These are phyloP conservation scores for Ocimum tenuiflorum DNA, from an alignment of 257 asterid genomes.

Conservation along the genomic window DNA sequence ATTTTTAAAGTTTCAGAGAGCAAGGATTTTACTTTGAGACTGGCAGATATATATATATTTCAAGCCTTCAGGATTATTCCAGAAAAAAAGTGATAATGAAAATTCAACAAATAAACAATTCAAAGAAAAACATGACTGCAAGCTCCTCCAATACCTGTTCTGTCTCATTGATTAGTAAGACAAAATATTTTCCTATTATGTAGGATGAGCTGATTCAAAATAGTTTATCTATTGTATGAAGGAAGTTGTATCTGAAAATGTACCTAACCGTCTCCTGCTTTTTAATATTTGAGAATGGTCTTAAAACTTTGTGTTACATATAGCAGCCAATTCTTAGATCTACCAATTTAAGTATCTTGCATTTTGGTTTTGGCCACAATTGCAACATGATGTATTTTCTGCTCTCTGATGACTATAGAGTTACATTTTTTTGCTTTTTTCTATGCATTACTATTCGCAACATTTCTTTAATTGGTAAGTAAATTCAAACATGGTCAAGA, in stretches of 20 bases:
- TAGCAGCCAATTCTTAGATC: background rate
- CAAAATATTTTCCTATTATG: background rate
- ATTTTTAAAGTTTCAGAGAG: background rate
- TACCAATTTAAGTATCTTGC: background rate
- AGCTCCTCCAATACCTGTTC: background rate
- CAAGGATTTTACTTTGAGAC: background rate
- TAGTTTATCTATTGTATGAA: background rate
- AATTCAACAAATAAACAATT: background rate
- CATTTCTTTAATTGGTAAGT: background rate
- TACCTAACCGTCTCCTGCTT: background rate
- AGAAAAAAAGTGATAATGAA: background rate
- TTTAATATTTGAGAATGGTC: background rate
- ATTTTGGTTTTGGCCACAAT: background rate
- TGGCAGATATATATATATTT: background rate
- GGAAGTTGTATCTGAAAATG: background rate
- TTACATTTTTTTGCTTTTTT: background rate
- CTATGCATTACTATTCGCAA: background rate
- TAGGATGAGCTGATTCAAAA: background rate
- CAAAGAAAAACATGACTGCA: background rate
- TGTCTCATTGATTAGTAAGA: background rate
- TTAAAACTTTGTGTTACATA: background rate
- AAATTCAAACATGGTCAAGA: background rate
- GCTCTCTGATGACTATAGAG: background rate
- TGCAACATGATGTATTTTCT: background rate
- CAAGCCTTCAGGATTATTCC: too few relatives aligned